A percentile compares a stretch with the other conserved stretches of the same genome.
phyloP scores from a whole-genome alignment of 768 basidiomycete species.

The Kwoniella mangroviensis region DNA sequence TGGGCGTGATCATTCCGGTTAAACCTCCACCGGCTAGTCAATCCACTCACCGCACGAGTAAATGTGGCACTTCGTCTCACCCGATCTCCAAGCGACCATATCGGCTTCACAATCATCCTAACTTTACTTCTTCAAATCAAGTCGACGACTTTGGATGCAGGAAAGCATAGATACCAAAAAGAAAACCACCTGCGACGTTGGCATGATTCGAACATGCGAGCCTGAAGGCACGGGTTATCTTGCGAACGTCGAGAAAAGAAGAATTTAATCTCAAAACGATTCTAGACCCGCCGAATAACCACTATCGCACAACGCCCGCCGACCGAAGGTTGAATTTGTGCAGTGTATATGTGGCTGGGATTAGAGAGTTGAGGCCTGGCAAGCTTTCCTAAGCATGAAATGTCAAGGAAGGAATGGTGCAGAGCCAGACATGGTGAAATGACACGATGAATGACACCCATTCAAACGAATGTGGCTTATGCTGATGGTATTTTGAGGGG shows the following conservation, averaged over 20 bases:
- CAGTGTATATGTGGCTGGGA: not conserved
- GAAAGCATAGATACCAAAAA: constrained; percentile 10
- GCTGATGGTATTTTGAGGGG: no score
- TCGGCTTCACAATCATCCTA: not conserved
- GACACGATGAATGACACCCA: no score
- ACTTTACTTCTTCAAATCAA: not conserved
- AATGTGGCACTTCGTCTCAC: constrained; percentile 12
- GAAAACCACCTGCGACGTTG: constrained; percentile 2
- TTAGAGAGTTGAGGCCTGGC: not conserved
- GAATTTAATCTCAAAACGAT: not conserved
- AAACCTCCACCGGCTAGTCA: constrained; percentile 8
- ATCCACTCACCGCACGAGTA: not conserved
- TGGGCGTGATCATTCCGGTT: not conserved
- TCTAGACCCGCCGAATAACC: constrained; percentile 17
- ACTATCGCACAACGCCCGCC: constrained; percentile 8
- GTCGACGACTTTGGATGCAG: not conserved
- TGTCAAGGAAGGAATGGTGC: no score
- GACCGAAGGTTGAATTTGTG: not conserved
- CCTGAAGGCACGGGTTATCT: constrained; percentile 17
- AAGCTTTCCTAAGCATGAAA: not conserved
- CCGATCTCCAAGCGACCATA: not conserved
- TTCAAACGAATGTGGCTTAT: no score
- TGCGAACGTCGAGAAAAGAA: not conserved
- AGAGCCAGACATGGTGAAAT: no score
- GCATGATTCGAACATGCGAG: constrained; percentile 25